Base-by-base conservation (phyloP, 345 rosid genomes). In the Barbarea vulgaris region DNA sequence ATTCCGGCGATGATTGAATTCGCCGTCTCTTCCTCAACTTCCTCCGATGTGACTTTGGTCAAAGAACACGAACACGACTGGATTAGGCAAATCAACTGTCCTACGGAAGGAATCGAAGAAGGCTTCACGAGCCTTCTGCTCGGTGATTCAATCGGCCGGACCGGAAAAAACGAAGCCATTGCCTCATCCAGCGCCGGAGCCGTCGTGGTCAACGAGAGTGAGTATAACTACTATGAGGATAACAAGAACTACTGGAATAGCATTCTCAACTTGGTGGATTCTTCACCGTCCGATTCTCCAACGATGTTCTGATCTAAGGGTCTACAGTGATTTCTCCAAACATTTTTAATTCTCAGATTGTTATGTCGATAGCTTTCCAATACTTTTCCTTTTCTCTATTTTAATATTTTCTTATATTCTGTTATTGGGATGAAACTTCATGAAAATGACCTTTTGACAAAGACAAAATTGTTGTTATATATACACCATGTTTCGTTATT, bases 191-290 rank as follows among this genome's bases (percentile, higher is more conserved):
- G 41, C 36, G 50, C 69, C 47, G 74, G 69, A 9, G 69, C 69
- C 1, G 61, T 8, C 4, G 34, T 13, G 25, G 67, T 14, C 31
- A 63, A 46, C 22, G 81, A 77, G 10, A 75, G 64, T 61, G 84
- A 85, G n/a, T 76, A 82, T 58, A 87, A 84, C 58, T 81, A 81
- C 79, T 84, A 86, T 30, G 92, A 87, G 66, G 98, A 94, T 68
- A 94, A 89, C 80, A 94, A 91, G 86, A 91, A 88, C 70, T 94
- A 94, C 53, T 94, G 98, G 98, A 90, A 88, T 67, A 91, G 87
- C 70, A 94, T 94, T 83, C 97, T 94, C 67, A 90, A 85, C 79
- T 83, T 90, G 92, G 93, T 94, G 67, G 88, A 94, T 71, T 91
- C 93, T 28, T 83, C 97, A 21, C 97, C 98, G 22, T 82, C 92